Conservation (phyloP, 2,329 filamentous ascomycete genomes). For the Sarocladiaceae sp. region DNA sequence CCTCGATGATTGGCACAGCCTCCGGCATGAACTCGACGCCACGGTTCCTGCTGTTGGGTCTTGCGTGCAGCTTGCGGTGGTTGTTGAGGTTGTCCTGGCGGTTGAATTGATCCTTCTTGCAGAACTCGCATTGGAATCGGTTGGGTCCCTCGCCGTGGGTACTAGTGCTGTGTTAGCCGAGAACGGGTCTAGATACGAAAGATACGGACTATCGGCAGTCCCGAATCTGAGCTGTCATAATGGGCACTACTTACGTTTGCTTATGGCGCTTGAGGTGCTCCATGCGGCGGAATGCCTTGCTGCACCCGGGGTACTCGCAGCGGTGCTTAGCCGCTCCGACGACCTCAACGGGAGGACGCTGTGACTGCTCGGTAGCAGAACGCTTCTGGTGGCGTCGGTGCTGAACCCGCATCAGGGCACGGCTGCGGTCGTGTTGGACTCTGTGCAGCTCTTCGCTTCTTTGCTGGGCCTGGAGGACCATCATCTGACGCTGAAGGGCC, state of each 20-base stretch:
- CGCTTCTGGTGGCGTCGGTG: slow-evolving; percentile 27
- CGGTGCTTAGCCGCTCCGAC: slow-evolving; percentile 37
- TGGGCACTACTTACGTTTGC: slow-evolving; percentile 37
- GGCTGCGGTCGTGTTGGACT: slow-evolving; percentile 1
- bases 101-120: slow-evolving; percentile 37
- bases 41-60: slow-evolving; percentile 34
- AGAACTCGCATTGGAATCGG: slow-evolving; percentile 37
- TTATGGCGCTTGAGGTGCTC: slow-evolving; percentile 55
- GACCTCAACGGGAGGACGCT: slow-evolving; percentile 24
- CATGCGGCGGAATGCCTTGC: slow-evolving; percentile 45
- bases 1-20: slow-evolving; percentile 34
- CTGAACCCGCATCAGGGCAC: slow-evolving; percentile 25
- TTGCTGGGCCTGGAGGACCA: slow-evolving; percentile 37
- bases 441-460: slow-evolving; percentile 39
- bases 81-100: slow-evolving; percentile 38
- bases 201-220: background rate
- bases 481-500: slow-evolving; percentile 31
- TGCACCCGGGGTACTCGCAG: slow-evolving; percentile 43
- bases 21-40: slow-evolving; percentile 36
- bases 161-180: slow-evolving; percentile 16
- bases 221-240: background rate
- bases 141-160: slow-evolving; percentile 35
- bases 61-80: slow-evolving; percentile 36
- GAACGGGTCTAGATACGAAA: background rate
- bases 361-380: slow-evolving; percentile 1